These are phyloP conservation scores for Gossypium australe DNA, from an alignment of 345 rosid genomes.

Conservation along the genomic window DNA sequence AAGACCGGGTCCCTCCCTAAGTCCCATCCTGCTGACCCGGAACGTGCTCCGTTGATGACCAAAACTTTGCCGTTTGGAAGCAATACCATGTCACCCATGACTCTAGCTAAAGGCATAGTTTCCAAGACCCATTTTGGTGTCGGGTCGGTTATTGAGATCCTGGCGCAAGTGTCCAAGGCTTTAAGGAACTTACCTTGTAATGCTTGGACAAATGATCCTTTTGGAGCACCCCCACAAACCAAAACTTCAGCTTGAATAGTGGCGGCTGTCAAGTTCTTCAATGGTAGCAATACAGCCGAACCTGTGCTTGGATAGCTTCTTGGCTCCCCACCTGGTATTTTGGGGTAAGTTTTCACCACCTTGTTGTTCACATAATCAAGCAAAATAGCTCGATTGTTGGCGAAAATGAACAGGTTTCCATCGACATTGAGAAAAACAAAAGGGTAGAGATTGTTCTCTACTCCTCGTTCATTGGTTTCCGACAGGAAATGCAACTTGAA, in stretches of 20 bases:
- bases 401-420: slow-evolving; percentile 64
- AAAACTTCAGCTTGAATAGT: slow-evolving; percentile 46
- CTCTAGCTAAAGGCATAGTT: slow-evolving; percentile 68
- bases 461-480: slow-evolving; percentile 41
- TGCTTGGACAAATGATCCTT: slow-evolving; percentile 43
- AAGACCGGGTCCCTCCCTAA: slow-evolving; percentile 56
- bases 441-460: slow-evolving; percentile 80
- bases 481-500: slow-evolving; percentile 49
- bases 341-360: slow-evolving; percentile 60
- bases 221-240: slow-evolving; percentile 88
- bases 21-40: slow-evolving; percentile 77
- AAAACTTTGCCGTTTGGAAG: slow-evolving; percentile 73
- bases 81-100: slow-evolving; percentile 79
- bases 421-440: slow-evolving; percentile 55
- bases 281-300: slow-evolving; percentile 69
- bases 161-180: slow-evolving; percentile 65
- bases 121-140: slow-evolving; percentile 67
- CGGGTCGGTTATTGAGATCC: slow-evolving; percentile 61
- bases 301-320: slow-evolving; percentile 80
- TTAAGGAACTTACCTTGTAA: slow-evolving; percentile 25
- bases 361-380: slow-evolving; percentile 36
- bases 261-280: slow-evolving; percentile 42
- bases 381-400: slow-evolving; percentile 66
- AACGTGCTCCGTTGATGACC: slow-evolving; percentile 59
- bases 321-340: slow-evolving; percentile 68